Base-by-base conservation (phyloP, 2,329 filamentous ascomycete species). In the Arthrobotrys musiformis region DNA sequence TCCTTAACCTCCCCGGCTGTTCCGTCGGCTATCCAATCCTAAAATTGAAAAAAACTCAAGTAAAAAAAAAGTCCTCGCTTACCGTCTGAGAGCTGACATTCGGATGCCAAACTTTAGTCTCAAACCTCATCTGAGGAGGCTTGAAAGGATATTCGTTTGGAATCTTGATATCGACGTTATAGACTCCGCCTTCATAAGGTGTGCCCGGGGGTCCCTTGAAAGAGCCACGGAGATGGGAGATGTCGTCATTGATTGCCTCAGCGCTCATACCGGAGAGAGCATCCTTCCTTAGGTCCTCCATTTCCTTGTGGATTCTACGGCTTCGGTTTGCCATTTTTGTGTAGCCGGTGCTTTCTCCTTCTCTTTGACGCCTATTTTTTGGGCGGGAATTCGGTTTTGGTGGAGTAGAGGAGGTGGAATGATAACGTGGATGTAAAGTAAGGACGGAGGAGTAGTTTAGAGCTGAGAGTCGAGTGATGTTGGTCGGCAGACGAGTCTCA, bases 31-130 rank as follows among this genome's bases (percentile, higher is more conserved):
- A n/a, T n/a, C n/a, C n/a, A n/a, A n/a, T n/a, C n/a, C n/a, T n/a
- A 9, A n/a, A 42, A 37, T 2, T 22, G 40, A 19, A 26, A 40
- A 17, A 15, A 56, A 56, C 35, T 22, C 17, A 7, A 40, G 11
- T n/a, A 40, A 40, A 11, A 13, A 37, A 1, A 30, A 17, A 52
- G 11, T 8, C 33, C 54, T 37, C 17, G 86, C 90, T 82, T 85
- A 97, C 93, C 44, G 94, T 97, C 83, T 95, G 92, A 82, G 92
- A 94, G 87, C 92, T 96, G 85, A 99, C 89, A 82, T 99, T 99
- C 35, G 95, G 95, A 83, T 99, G 95, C 94, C 94, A 99, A 81
- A 98, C 91, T 84, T 91, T 94, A 79, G 95, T 99, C 79, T 91
- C 89, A 82, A 98, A 98, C 81, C 89, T 91, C 91, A 99, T 98